A percentile compares a stretch with the other conserved stretches of the same genome.
These are phyloP conservation scores for Austropuccinia psidii DNA, from an alignment of 1,284 basidiomycete species.

Conservation along the genomic window DNA sequence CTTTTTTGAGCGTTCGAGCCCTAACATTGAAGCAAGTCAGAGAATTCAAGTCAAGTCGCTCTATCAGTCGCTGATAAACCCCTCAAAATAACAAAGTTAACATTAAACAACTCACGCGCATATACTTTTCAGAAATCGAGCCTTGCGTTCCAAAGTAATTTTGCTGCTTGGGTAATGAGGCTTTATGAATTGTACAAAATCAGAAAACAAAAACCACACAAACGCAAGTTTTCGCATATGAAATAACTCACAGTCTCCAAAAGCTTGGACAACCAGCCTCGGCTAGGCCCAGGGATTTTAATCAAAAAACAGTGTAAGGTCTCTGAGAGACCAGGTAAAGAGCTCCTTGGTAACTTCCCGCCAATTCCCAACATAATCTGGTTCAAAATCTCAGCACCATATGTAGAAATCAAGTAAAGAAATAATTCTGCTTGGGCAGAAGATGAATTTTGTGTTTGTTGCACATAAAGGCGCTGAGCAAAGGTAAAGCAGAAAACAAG, in stretches of 20 bases:
- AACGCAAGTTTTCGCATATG: neutral
- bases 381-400: conserved; percentile 9
- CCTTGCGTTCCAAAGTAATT: conserved; percentile 14
- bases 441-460: conserved; percentile 14
- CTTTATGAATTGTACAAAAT: neutral
- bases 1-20: conserved; percentile 33
- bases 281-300: conserved; percentile 40
- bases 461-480: neutral
- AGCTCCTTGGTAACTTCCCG: conserved; percentile 33
- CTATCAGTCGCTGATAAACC: neutral
- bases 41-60: no score
- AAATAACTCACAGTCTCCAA: conserved; percentile 31
- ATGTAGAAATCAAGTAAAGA: neutral
- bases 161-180: conserved; percentile 19
- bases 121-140: conserved; percentile 9
- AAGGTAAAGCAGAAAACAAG: neutral
- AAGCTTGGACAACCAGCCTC: conserved; percentile 38
- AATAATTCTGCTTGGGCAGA: conserved; percentile 11
- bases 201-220: neutral
- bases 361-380: conserved; percentile 15
- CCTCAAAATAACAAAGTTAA: neutral
- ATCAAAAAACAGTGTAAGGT: conserved; percentile 42
- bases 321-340: conserved; percentile 42
- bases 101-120: conserved; percentile 2
- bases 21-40: neutral